phyloP scores from a whole-genome alignment of 257 asterid genomes.

The Solanum virginianum region DNA sequence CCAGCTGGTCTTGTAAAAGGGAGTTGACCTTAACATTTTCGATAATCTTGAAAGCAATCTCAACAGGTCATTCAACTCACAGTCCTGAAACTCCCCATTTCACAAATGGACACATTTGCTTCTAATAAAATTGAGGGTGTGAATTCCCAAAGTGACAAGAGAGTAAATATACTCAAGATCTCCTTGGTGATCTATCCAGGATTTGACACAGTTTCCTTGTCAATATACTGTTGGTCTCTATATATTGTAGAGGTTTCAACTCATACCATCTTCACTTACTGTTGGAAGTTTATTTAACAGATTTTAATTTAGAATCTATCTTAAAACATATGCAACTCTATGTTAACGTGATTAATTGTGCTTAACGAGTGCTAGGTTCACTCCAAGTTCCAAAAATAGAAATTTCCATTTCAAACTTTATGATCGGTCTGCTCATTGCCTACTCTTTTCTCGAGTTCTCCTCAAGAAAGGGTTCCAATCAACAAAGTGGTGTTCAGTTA shows the following conservation, averaged over 20 bases:
- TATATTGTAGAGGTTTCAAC: background rate
- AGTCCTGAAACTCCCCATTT: no score
- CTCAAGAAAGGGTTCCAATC: background rate
- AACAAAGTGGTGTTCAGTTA: background rate
- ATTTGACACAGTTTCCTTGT: background rate
- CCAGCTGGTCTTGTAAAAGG: no score
- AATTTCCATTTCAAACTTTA: background rate
- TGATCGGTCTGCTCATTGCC: background rate
- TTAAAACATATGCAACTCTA: background rate
- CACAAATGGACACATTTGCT: background rate
- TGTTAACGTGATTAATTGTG: background rate
- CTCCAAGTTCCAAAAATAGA: background rate
- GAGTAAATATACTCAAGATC: background rate
- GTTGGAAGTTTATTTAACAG: background rate
- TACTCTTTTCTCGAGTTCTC: background rate
- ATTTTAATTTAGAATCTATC: background rate
- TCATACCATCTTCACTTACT: background rate
- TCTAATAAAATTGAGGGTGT: background rate
- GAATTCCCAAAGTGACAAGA: background rate
- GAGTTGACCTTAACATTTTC: no score
- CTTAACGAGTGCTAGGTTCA: background rate
- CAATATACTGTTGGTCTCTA: background rate
- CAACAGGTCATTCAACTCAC: no score
- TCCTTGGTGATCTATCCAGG: background rate
- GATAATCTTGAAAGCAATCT: no score